Evolutionary conservation across 805 yeast species (phyloP), one percentile per base, ranked within the genome.

Genomic region (Candida suzukii): DNA sequence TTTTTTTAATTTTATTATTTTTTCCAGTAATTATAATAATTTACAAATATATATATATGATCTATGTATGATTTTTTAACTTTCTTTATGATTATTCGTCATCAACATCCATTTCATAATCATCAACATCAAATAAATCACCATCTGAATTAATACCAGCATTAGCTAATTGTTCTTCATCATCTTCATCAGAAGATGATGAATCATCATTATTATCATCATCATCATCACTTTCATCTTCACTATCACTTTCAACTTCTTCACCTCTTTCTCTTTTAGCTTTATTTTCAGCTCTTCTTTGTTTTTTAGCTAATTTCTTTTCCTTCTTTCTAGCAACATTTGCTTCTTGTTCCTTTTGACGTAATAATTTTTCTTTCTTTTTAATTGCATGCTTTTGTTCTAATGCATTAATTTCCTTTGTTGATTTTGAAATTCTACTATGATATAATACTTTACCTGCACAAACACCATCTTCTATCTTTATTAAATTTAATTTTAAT

Each of bases 391-490:
- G 96, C 52, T 66, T 71, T 61, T 74, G 73, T 47, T 87, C 95
- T 53, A 87, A 64, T 36, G 64, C 71, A 44, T 67, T 67, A 26
- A 73, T 65, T 59, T 91, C 95, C 38, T 67, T 62, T 45, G 70
- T 68, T 4, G 84, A 61, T 64, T 90, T 90, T 40, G 66, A 66
- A 46, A 88, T 69, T 41, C 68, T 72, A 35, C 86, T 72, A 59
- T 93, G 99, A 63, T 84, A 87, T 46, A 93, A 62, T 16, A 93
- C 87, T 64, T 87, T 90, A 40, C 97, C 96, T 0, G 80, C 68
- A 44, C 96, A 91, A 19, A 86, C 74, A 16, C 93, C 95, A 56
- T 91, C 98, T 63, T 91, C 97, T 41, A 93, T 86, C 66, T 93
- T 93, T 38, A 83, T 67, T 43, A 93, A 67, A 39, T 78, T 69